These are phyloP conservation scores for Penicillium sp. DNA, from an alignment of 2,329 filamentous ascomycete species.

Conservation along the genomic window DNA sequence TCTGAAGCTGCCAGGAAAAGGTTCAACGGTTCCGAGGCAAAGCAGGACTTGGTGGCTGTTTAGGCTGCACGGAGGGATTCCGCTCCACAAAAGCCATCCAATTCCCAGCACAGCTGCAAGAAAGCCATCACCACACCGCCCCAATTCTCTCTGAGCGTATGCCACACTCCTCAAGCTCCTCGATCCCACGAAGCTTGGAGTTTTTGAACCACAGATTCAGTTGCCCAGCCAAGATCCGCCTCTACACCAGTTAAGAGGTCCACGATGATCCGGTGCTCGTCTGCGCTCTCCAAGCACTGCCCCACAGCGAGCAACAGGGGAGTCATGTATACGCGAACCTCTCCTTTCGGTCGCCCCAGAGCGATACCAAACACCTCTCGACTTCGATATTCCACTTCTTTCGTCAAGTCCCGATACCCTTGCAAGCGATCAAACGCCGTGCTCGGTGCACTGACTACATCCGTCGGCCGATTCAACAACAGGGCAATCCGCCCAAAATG, in stretches of 20 bases:
- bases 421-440: slow-evolving; percentile 56
- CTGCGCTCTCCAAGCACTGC: slow-evolving; percentile 54
- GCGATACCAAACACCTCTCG: slow-evolving; percentile 61
- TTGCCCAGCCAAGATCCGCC: slow-evolving; percentile 52
- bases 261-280: slow-evolving; percentile 56
- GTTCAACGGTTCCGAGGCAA: no score
- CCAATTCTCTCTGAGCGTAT: background rate
- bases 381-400: slow-evolving; percentile 56
- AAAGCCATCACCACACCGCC: no score
- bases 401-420: slow-evolving; percentile 58
- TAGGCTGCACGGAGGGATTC: background rate
- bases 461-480: slow-evolving; percentile 59
- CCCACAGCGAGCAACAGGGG: slow-evolving; percentile 62
- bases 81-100: background rate
- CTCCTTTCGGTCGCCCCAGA: slow-evolving; percentile 55
- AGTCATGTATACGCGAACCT: slow-evolving; percentile 58
- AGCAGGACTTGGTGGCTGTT: no score
- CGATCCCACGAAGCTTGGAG: slow-evolving; percentile 1
- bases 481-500: slow-evolving; percentile 65
- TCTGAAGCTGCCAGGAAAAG: no score
- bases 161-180: background rate
- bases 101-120: background rate
- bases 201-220: background rate
- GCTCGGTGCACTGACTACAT: slow-evolving; percentile 53
- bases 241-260: slow-evolving; percentile 59